phyloP scores from a whole-genome alignment of 352 stramenopile species.

The Phytophthora colocasiae region DNA sequence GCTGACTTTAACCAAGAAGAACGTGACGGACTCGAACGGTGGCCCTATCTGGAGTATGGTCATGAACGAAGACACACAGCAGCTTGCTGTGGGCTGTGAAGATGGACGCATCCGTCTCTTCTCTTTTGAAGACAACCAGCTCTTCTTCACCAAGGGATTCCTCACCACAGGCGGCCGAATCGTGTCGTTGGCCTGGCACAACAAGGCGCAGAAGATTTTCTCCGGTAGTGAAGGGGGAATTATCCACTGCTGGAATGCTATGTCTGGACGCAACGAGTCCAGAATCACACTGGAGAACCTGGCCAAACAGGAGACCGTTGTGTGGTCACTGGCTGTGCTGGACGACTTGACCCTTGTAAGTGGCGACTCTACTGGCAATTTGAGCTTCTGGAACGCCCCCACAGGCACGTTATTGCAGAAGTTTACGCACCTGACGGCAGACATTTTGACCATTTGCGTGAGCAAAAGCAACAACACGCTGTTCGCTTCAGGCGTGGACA shows the following conservation, averaged over 20 bases:
- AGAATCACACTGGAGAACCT: slow-evolving; percentile 86
- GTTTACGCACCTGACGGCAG: slow-evolving; percentile 92
- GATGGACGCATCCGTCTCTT: slow-evolving; percentile 92
- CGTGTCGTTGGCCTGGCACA: slow-evolving; percentile 87
- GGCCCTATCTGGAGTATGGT: slow-evolving; percentile 91
- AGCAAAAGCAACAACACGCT: slow-evolving; percentile 88
- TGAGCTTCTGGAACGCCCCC: slow-evolving; percentile 94
- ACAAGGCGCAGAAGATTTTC: slow-evolving; percentile 79
- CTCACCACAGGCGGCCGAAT: slow-evolving; percentile 76
- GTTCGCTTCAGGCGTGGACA: slow-evolving; percentile 94
- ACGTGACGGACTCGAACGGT: slow-evolving; percentile 88
- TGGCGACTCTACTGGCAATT: slow-evolving; percentile 92
- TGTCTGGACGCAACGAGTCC: slow-evolving; percentile 79
- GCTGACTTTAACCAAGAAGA: slow-evolving; percentile 66
- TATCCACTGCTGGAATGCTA: slow-evolving; percentile 90
- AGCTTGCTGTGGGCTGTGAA: slow-evolving; percentile 89
- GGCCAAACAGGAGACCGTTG: slow-evolving; percentile 78
- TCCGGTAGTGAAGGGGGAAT: slow-evolving; percentile 85
- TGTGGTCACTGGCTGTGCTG: slow-evolving; percentile 93
- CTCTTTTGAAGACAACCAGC: slow-evolving; percentile 67
- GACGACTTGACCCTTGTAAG: slow-evolving; percentile 92
- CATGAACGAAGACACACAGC: slow-evolving; percentile 58
- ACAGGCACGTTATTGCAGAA: slow-evolving; percentile 93
- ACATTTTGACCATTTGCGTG: slow-evolving; percentile 91
- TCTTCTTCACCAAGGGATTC: slow-evolving; percentile 89